Evolutionary conservation across 257 asterid species (phyloP), one percentile per base, ranked within the genome.

Genomic region (Salvia hispanica): DNA sequence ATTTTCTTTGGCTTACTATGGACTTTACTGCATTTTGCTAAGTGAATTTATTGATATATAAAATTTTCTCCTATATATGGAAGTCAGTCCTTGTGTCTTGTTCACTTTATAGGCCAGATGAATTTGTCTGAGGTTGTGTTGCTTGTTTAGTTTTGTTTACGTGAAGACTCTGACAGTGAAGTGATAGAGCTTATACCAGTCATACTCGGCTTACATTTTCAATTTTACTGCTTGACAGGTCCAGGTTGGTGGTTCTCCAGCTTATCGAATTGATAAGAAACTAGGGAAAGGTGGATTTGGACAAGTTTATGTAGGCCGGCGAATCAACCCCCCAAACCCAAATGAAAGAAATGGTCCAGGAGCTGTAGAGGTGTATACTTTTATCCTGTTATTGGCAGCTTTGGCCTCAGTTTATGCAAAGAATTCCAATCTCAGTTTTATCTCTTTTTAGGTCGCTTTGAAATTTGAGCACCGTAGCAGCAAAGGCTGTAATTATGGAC

Each of bases 211-310:
- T 64, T 57, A 76, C 52, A n/a, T 62, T 59, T 64, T 44, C 33
- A 33, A 61, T 58, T 64, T 31, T 7, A 53, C 79, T 68, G 62
- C 31, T 34, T 12, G 13, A 80, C 86, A 92, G 98, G 85, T 92
- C 74, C 97, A 84, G 79, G 93, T 92, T 66, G 95, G 95, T 71
- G 88, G 92, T 61, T 92, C 98, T 56, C 98, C 96, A 28, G 75
- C 82, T 0, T 92, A 92, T 71, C 77, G 78, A 71, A 67, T 83
- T 58, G 97, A 85, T 9, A 81, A 63, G 79, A 92, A 86, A 77
- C 84, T 92, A 58, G 98, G 98, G 47, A 90, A 92, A 81, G 97
- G 98, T 66, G 98, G 97, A 34, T 93, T 93, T 77, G 98, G 98
- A 42, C 98, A 93, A 79, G 98, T 93, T 34, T 86, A 75, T 80